These are phyloP conservation scores for Infundibulicybe gibba DNA, from an alignment of 768 basidiomycete species.

Conservation along the genomic window DNA sequence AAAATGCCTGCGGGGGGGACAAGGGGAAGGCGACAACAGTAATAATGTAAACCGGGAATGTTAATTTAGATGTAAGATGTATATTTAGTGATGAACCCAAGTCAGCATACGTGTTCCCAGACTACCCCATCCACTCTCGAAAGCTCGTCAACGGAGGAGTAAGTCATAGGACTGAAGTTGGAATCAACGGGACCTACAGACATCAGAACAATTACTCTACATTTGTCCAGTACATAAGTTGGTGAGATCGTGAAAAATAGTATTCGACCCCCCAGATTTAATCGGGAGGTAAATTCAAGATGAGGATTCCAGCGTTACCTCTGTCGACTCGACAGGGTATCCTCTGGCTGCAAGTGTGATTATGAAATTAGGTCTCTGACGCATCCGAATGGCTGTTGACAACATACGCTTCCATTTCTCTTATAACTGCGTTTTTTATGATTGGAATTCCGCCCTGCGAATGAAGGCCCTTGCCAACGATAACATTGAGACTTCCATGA, in stretches of 20 bases:
- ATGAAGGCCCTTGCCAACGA: conserved; percentile 81
- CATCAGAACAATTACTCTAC: too few relatives aligned
- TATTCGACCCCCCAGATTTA: too few relatives aligned
- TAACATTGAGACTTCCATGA: conserved; percentile 32
- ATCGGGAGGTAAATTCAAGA: conserved; percentile 24
- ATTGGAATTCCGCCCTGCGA: conserved; percentile 67
- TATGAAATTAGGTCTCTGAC: background rate
- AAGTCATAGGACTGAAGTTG: too few relatives aligned
- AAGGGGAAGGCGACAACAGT: conserved; percentile 14
- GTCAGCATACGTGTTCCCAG: too few relatives aligned
- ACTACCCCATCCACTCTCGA: too few relatives aligned
- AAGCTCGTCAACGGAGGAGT: too few relatives aligned
- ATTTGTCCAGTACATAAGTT: too few relatives aligned
- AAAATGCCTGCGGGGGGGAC: conserved; percentile 19
- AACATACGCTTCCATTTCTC: conserved; percentile 66
- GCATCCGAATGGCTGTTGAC: background rate
- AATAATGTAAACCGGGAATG: background rate
- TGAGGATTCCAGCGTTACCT: conserved; percentile 71
- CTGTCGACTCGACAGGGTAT: conserved; percentile 72
- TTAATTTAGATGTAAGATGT: too few relatives aligned
- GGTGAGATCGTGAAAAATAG: too few relatives aligned
- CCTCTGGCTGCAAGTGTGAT: conserved; percentile 42
- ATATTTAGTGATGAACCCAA: too few relatives aligned
- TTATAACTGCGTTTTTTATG: conserved; percentile 77
- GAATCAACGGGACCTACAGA: too few relatives aligned